phyloP scores from a whole-genome alignment of 2,329 filamentous ascomycete species.

The Metarhizium album region DNA sequence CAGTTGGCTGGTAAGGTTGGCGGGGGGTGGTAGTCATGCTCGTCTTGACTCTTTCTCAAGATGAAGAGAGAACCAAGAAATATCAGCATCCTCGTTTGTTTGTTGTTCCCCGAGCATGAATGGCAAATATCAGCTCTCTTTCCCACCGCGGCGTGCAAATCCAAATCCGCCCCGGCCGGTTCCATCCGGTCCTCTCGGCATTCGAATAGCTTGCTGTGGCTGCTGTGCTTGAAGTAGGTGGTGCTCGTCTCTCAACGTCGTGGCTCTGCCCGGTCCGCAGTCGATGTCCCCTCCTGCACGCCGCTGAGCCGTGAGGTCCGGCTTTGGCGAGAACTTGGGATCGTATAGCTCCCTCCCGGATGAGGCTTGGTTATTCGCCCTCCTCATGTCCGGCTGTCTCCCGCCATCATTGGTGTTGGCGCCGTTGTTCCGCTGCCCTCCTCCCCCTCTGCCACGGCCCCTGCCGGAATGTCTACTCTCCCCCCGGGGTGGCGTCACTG shows the following conservation, averaged over 20 bases:
- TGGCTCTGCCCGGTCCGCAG: constrained; percentile 14
- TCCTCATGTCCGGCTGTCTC: constrained; percentile 8
- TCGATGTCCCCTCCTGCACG: constrained; percentile 26
- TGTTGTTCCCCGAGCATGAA: not conserved
- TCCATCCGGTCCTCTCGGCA: constrained; percentile 67
- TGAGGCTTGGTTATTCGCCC: constrained; percentile 15
- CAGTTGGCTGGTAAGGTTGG: constrained; percentile 85
- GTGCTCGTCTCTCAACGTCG: constrained; percentile 39
- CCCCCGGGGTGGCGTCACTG: constrained; percentile 43
- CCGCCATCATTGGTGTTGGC: constrained; percentile 13
- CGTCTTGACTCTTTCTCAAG: not conserved
- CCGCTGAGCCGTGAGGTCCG: constrained; percentile 38
- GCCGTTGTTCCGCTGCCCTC: constrained; percentile 15
- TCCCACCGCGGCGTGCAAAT: constrained; percentile 53
- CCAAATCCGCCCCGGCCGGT: constrained; percentile 70
- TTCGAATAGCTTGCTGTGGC: constrained; percentile 58
- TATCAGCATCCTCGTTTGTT: not conserved
- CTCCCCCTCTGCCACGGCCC: constrained; percentile 35
- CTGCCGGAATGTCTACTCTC: constrained; percentile 27
- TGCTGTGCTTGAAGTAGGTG: constrained; percentile 17
- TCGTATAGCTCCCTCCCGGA: constrained; percentile 61
- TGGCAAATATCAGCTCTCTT: constrained; percentile 20
- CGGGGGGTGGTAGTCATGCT: constrained; percentile 66
- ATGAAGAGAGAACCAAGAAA: not conserved
- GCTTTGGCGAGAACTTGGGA: constrained; percentile 57